A percentile compares a stretch with the other conserved stretches of the same genome.
Conservation (phyloP, 352 stramenopile species). For the Phytophthora melonis region DNA sequence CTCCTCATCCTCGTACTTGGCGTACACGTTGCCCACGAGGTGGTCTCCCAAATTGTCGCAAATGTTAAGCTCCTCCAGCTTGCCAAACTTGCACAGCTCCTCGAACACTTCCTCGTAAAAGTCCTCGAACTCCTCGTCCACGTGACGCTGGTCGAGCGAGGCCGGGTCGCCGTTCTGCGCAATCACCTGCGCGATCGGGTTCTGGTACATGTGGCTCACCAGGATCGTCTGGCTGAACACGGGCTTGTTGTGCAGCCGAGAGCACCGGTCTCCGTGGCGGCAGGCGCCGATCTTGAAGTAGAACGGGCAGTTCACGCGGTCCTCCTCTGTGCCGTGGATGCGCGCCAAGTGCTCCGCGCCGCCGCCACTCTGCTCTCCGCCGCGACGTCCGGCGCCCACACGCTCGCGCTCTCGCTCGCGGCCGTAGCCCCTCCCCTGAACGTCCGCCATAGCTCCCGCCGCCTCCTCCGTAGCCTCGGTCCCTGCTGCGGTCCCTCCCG, state of each 20-base stretch:
- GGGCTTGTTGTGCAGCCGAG: slow-evolving; percentile 98
- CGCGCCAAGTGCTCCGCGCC: slow-evolving; percentile 96
- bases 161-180: slow-evolving; percentile 87
- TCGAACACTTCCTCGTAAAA: slow-evolving; percentile 98
- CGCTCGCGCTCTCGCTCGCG: slow-evolving; percentile 71
- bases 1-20: slow-evolving; percentile 99
- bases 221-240: slow-evolving; percentile 99
- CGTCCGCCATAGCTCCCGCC: slow-evolving; percentile 46
- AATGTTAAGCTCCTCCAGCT: slow-evolving; percentile 98
- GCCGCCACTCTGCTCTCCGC: slow-evolving; percentile 77
- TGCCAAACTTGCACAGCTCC: slow-evolving; percentile 98
- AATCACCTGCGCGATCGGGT: slow-evolving; percentile 92
- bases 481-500: slow-evolving; percentile 76
- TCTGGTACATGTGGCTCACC: slow-evolving; percentile 99
- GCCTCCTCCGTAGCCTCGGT: slow-evolving; percentile 57
- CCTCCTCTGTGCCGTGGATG: slow-evolving; percentile 98
- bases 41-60: slow-evolving; percentile 99
- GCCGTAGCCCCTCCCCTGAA: slow-evolving; percentile 54
- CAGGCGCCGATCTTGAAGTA: slow-evolving; percentile 99
- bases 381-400: slow-evolving; percentile 52
- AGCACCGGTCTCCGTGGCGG: slow-evolving; percentile 99
- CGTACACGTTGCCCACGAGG: slow-evolving; percentile 99
- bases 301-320: slow-evolving; percentile 99
- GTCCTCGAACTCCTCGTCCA: slow-evolving; percentile 97
- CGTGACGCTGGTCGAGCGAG: slow-evolving; percentile 88